Evolutionary conservation across 2,329 filamentous ascomycete genomes (phyloP), one percentile per base, ranked within the genome.

Genomic region (Paraconiothyrium brasiliense): DNA sequence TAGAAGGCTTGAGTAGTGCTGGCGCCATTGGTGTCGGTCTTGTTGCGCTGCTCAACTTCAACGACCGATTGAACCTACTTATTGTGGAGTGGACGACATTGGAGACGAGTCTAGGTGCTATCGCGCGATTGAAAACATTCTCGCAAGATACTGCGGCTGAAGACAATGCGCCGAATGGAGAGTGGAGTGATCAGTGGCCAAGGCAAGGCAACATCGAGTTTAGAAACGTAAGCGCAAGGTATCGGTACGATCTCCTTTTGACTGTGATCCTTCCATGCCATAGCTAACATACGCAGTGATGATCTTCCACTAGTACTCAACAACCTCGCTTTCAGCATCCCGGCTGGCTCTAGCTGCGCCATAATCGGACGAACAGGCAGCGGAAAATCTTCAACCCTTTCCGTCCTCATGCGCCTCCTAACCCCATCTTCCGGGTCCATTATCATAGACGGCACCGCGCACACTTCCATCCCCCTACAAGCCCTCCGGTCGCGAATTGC

Each of bases 51-150:
- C 80, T 86, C 46, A 71, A 77, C 39, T 84, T 87, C 69, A 84
- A 81, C 62, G 74, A 80, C 35, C 79, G 77, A 43, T 75, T 86
- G 52, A 82, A 81, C 46, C 69, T 79, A 13, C 65, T 85, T 10
- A 75, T 85, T 4, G 64, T 78, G 2, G 79, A 77, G 24, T 87
- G 84, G 84, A 87, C 85, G 1, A 77, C 78, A 22, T 73, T 88
- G 41, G 86, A 88, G 64, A 87, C 84, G 0, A 80, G 80, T 30
- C 79, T 88, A 43, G 85, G 85, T 3, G 84, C 85, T 4, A 79
- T 88, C 30, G 76, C 81, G 14, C 78, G 86, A 11, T 78, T 87
- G 57, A 83, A 82, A 64, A 74, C 79, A 5, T 86, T 86, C 60
- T 77, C 76, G 3, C 72, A 77, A 16, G 77, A 72, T 20, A 80